Base-by-base conservation (phyloP, 2,329 filamentous ascomycete species). In the Sordariomycetes sp. region DNA sequence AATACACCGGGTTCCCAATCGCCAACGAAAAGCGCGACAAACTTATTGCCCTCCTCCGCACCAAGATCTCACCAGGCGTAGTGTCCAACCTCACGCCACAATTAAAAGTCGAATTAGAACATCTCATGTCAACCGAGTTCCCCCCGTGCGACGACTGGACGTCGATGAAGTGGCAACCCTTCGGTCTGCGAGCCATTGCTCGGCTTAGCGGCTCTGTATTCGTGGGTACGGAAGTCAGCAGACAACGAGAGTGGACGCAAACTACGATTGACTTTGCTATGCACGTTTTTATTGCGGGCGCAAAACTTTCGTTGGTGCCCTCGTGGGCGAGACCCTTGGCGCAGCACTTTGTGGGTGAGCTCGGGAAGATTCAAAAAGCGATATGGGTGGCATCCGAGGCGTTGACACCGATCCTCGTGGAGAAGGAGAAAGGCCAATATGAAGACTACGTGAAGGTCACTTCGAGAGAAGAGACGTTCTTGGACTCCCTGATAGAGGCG, bases 61-160 rank as follows among this genome's bases (percentile, higher is more conserved):
- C n/a, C n/a, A n/a, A n/a, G n/a, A n/a, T n/a, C n/a, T n/a, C n/a
- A n/a, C n/a, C n/a, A n/a, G n/a, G n/a, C n/a, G n/a, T n/a, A n/a
- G n/a, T n/a, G n/a, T n/a, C n/a, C n/a, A n/a, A n/a, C n/a, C n/a
- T n/a, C n/a, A n/a, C n/a, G n/a, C n/a, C n/a, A n/a, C n/a, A n/a
- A n/a, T n/a, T n/a, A n/a, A n/a, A n/a, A n/a, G n/a, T 57, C 17
- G 68, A 70, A 44, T 50, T 71, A 15, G 63, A 70, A 38, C 51
- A 59, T 39, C 58, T 69, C 18, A 40, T 66, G 6, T 58, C 54
- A 10, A 59, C 61, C 3, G 68, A 71, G 45, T 69, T 71, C 27
- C 65, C 66, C 5, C 48, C 55, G 12, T 71, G 66, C 41, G 51
- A 64, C 35, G 70, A 75, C 40, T 77, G 72, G 72, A 72, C 66